Conservation (phyloP, 495 filamentous ascomycete species). For the Lindgomyces ingoldianus region DNA sequence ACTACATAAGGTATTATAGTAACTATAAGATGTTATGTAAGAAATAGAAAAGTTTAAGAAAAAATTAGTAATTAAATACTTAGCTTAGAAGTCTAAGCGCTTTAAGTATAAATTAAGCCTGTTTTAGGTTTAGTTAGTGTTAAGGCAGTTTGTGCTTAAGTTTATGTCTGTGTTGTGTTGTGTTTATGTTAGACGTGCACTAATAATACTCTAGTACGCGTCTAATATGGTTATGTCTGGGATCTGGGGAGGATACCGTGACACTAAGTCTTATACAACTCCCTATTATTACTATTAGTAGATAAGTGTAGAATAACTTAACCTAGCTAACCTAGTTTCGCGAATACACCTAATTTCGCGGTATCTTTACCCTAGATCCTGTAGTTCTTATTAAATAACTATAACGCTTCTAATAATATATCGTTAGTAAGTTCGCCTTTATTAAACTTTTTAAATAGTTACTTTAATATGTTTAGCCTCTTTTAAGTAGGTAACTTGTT, state of each 20-base stretch:
- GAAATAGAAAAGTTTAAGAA: too few species aligned
- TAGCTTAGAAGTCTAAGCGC: too few species aligned
- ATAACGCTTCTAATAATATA: slow-evolving; percentile 8
- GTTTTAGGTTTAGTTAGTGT: too few species aligned
- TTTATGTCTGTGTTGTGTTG: too few species aligned
- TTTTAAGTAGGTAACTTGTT: slow-evolving; percentile 14
- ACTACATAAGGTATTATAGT: too few species aligned
- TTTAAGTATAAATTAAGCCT: too few species aligned
- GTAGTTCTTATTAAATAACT: slow-evolving; percentile 15
- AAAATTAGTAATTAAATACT: too few species aligned
- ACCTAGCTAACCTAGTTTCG: slow-evolving; percentile 10
- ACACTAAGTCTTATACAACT: slow-evolving; percentile 11
- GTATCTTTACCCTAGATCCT: slow-evolving; percentile 14
- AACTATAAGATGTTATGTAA: too few species aligned
- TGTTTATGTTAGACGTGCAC: too few species aligned
- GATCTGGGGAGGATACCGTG: slow-evolving; percentile 2
- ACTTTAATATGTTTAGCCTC: slow-evolving; percentile 16
- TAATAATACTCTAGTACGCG: too few species aligned
- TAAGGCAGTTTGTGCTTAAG: too few species aligned
- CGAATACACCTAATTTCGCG: slow-evolving; percentile 9
- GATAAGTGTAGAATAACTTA: slow-evolving; percentile 9
- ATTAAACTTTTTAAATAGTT: slow-evolving; percentile 20
- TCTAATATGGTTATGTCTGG: too few species aligned
- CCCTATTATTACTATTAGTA: slow-evolving; percentile 18
- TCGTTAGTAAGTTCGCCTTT: slow-evolving; percentile 8